phyloP scores from a whole-genome alignment of 1,284 basidiomycete genomes.

The Trichosporon sp. region DNA sequence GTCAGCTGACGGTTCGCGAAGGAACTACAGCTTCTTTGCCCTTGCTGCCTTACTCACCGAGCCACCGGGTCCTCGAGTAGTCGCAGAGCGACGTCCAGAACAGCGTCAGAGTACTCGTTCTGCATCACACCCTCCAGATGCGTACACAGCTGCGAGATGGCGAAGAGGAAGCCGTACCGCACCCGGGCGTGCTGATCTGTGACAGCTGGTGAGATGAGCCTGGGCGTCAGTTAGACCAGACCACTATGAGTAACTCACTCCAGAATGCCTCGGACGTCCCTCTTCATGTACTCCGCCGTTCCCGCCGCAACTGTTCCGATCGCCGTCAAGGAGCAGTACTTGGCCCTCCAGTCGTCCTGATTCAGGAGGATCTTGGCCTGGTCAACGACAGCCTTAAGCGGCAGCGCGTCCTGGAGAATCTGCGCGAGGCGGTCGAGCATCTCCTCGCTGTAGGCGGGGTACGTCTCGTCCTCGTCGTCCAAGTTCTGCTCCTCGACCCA shows the following conservation, averaged over 20 bases:
- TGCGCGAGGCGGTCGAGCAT: conserved; percentile 68
- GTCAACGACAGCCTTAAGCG: conserved; percentile 60
- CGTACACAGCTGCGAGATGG: conserved; percentile 76
- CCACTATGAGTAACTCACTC: conserved; percentile 1
- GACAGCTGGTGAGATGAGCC: conserved; percentile 69
- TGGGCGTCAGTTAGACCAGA: conserved; percentile 60
- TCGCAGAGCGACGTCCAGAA: conserved; percentile 63
- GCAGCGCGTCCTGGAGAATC: conserved; percentile 64
- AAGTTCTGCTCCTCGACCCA: conserved; percentile 64
- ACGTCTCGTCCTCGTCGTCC: conserved; percentile 66
- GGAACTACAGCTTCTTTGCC: too few relatives aligned
- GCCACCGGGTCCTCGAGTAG: conserved; percentile 70
- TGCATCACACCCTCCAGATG: conserved; percentile 59
- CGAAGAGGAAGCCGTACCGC: conserved; percentile 77
- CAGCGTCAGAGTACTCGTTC: conserved; percentile 23
- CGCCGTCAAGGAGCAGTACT: conserved; percentile 70
- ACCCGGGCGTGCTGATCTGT: conserved; percentile 73
- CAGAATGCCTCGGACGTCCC: conserved; percentile 7
- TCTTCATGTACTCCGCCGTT: conserved; percentile 21
- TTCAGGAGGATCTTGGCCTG: conserved; percentile 72
- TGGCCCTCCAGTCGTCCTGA: conserved; percentile 65
- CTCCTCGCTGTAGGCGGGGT: conserved; percentile 72
- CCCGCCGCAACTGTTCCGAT: conserved; percentile 35
- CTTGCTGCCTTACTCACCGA: conserved; percentile 52
- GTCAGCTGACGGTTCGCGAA: neutral